Base-by-base conservation (phyloP, 2,329 filamentous ascomycete genomes). In the Penicillium fuscoglaucum region DNA sequence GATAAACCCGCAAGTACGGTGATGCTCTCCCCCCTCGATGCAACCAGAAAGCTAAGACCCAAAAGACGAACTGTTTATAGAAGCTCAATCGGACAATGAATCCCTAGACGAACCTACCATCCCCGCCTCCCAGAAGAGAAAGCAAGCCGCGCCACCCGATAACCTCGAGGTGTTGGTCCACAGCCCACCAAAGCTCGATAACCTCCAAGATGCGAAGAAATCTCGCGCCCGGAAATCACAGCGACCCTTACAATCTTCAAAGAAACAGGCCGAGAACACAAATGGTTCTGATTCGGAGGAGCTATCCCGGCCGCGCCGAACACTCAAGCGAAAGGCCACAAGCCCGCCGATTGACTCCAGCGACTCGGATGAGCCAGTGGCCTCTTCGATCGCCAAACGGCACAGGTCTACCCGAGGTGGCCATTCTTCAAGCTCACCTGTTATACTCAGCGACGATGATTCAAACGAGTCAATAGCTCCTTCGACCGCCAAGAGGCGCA, bases 311-410 rank as follows among this genome's bases (percentile, higher is more conserved):
- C 62, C 70, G 29, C 62, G 62, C 52, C 66, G 65, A 52, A 72
- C 72, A 57, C 54, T 72, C 28, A 70, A 72, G 59, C 61, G 70
- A n/a, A 61, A 63, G n/a, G 65, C 67, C 12, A 55, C 58, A 24
- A 66, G 58, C 41, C 57, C 66, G n/a, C 64, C 66, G 2, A 64
- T 72, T 21, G 52, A 71, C n/a, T 57, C 70, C 3, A 57, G 55
- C 17, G 65, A 68, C 4, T 71, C 72, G 0, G 64, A 71, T 31
- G 67, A 69, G 21, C 60, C 67, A 17, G 52, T 71, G 17, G 28
- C 60, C 19, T 64, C 66, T 19, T 68, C 70, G 17, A 67, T 62
- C 0, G 46, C 54, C 19, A 73, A 68, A 48, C 64, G 65, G 46
- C 59, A 60, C 39, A 66, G 45, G 33, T 53, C 40, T 35, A 28